Base-by-base conservation (phyloP, 305 asterid genomes). In the Fraxinus dipetala region DNA sequence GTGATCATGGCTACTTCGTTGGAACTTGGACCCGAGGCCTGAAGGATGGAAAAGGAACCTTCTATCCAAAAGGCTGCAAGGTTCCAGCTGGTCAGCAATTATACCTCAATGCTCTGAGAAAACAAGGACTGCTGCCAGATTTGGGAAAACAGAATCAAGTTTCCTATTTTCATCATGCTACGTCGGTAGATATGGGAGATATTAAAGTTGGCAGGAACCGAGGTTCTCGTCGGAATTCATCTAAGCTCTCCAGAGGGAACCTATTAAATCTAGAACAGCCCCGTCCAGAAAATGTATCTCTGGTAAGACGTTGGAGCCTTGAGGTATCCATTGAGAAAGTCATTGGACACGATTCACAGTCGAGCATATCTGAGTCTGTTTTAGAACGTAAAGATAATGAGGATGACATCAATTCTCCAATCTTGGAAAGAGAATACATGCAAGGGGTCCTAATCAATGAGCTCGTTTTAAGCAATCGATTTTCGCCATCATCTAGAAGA, bases 21-120 rank as follows among this genome's bases (percentile, higher is more conserved):
- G 99, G 98, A 70, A 96, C 93, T n/a, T 96, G 98, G 98, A 96
- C 99, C 4, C 88, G 90, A 7, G 98, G 99, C 78, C 86, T 95
- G 75, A 96, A 96, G 87, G 99, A 96, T 73, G 99, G 99, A 24
- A 94, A 91, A 81, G 99, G 99, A 38, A 85, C 97, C 0, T 94
- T 96, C 82, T 96, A 96, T 84, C 98, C 98, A 2, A 91, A 84
- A 82, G 99, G 98, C 16, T 89, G 87, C 69, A 89, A 77, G 85
- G 88, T 92, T 85, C 92, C 96, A 10, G 82, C 92, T 36, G 86
- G 91, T 69, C 95, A 93, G 79, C 94, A 92, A 77, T 72, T 87
- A 84, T 92, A 94, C 87, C 96, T 96, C 61, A 88, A 90, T 82
- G 97, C 98, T 69, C 81, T 96, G 83, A 90, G 97, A 72, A 96